These are phyloP conservation scores for Decorospora gaudefroyi DNA, from an alignment of 2,329 filamentous ascomycete genomes.

Conservation along the genomic window DNA sequence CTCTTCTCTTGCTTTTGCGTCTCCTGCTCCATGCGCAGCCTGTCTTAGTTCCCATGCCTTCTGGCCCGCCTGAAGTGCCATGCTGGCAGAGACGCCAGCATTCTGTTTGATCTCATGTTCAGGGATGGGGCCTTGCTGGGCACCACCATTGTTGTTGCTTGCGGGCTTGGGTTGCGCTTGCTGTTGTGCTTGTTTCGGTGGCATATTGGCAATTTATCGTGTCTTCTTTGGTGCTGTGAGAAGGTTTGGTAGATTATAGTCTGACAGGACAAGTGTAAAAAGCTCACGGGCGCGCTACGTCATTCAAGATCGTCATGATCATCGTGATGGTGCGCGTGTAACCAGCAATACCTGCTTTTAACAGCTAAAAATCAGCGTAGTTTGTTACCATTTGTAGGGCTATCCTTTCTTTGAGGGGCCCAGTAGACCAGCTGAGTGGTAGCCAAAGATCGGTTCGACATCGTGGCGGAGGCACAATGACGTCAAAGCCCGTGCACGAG, in stretches of 20 bases:
- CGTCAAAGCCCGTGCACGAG: not conserved
- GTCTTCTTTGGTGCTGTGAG: not conserved
- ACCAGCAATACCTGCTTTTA: conserved; percentile 13
- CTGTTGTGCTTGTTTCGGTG: conserved; percentile 14
- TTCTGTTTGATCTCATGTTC: conserved; percentile 48
- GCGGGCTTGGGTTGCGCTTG: conserved; percentile 10
- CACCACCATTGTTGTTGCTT: conserved; percentile 12
- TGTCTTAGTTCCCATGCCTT: conserved; percentile 49
- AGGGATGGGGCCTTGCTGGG: conserved; percentile 30
- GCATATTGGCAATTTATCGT: conserved; percentile 3
- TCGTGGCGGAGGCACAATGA: no score
- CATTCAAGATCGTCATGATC: conserved; percentile 9
- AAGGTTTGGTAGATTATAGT: conserved; percentile 3
- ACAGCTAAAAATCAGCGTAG: not conserved
- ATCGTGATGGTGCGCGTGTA: conserved; percentile 4
- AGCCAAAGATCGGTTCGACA: no score
- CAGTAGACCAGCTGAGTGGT: no score
- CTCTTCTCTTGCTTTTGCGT: conserved; percentile 47
- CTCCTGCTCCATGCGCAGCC: conserved; percentile 47
- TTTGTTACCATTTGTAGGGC: conserved; percentile 1
- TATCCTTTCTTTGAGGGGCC: conserved; percentile 4
- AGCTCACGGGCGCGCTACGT: no score
- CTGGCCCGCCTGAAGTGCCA: conserved; percentile 45
- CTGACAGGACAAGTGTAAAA: conserved; percentile 4
- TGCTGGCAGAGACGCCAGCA: conserved; percentile 44